These are phyloP conservation scores for Rhizopus stolonifer DNA, from an alignment of 371 early-diverging fungal species.

Conservation along the genomic window DNA sequence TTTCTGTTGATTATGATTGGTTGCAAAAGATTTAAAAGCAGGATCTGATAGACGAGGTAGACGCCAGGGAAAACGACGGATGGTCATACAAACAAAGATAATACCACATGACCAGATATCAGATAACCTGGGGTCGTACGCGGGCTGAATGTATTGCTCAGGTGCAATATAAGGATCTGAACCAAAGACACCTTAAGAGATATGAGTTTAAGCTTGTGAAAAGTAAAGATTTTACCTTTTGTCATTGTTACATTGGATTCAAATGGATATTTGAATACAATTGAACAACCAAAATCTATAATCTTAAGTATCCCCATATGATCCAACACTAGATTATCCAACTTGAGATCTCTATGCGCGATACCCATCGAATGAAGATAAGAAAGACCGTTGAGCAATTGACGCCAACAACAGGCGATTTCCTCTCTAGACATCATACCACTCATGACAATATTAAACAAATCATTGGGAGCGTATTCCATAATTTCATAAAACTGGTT, in stretches of 20 bases:
- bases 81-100: conserved; percentile 74
- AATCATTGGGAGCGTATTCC: conserved; percentile 79
- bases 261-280: conserved; percentile 75
- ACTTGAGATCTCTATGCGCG: conserved; percentile 85
- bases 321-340: conserved; percentile 83
- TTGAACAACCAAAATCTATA: conserved; percentile 92
- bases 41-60: conserved; percentile 61
- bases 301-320: conserved; percentile 78
- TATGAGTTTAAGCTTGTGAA: conserved; percentile 3
- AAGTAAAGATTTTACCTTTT: conserved; percentile 45
- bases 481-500: conserved; percentile 69
- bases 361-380: conserved; percentile 78
- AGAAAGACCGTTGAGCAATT: conserved; percentile 72
- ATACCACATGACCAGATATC: conserved; percentile 83
- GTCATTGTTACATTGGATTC: conserved; percentile 54
- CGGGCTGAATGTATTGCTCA: conserved; percentile 69
- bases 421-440: conserved; percentile 68
- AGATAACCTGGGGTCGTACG: conserved; percentile 67
- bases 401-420: conserved; percentile 70
- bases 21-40: conserved; percentile 52
- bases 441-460: conserved; percentile 71
- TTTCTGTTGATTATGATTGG: conserved; percentile 39
- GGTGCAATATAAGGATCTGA: conserved; percentile 93
- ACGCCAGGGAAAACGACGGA: conserved; percentile 76
- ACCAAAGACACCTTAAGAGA: conserved; percentile 67